phyloP scores from a whole-genome alignment of 1,284 basidiomycete genomes.

The Rhodotorula sp. region DNA sequence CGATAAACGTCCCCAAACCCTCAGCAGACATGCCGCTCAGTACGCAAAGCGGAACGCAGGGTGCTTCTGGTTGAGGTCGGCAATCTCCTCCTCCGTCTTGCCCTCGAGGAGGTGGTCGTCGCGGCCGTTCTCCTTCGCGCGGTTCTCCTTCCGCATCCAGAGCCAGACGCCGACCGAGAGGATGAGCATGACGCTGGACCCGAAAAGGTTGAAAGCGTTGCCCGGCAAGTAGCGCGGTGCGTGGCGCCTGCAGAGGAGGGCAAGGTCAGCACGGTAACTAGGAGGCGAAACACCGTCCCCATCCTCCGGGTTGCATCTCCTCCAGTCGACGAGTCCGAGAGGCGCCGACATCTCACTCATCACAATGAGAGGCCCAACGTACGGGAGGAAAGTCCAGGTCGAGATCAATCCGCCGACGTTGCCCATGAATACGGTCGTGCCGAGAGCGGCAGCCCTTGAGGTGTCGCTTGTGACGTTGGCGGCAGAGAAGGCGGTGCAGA shows the following conservation, averaged over 20 bases:
- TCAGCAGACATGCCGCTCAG: neutral
- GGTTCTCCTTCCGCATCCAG: conserved; percentile 38
- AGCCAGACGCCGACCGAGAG: conserved; percentile 16
- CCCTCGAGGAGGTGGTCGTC: conserved; percentile 35
- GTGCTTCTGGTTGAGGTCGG: conserved; percentile 20
- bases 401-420: conserved; percentile 47
- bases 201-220: conserved; percentile 38
- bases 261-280: too few species aligned
- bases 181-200: conserved; percentile 30
- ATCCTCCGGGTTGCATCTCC: too few species aligned
- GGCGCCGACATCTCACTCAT: too few species aligned
- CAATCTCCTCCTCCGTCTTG: conserved; percentile 28
- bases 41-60: conserved; percentile 31
- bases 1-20: too few species aligned
- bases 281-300: too few species aligned
- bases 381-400: conserved; percentile 40
- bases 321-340: too few species aligned
- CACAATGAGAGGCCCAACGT: conserved; percentile 1
- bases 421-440: conserved; percentile 44
- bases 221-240: conserved; percentile 21
- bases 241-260: neutral
- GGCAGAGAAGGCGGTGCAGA: conserved; percentile 35
- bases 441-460: conserved; percentile 45
- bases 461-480: conserved; percentile 47
- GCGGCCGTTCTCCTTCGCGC: conserved; percentile 19